Evolutionary conservation across 2,329 filamentous ascomycete genomes (phyloP), one percentile per base, ranked within the genome.

Genomic region (Claviceps digitariae): DNA sequence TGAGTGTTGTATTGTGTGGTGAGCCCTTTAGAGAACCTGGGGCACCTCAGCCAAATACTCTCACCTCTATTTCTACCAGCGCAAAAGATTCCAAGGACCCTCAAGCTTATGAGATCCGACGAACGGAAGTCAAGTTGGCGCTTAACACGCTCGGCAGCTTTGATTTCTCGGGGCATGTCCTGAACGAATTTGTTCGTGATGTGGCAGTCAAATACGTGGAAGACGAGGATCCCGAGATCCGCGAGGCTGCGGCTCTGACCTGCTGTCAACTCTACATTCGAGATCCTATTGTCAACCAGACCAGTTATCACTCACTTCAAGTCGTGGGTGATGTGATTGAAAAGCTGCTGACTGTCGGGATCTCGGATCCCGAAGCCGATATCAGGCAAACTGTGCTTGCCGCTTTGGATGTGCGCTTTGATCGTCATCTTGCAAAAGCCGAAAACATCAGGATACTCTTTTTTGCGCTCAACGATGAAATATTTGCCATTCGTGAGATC

Each of bases 171-270:
- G 84, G 88, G 2, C 90, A 97, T 63, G 86, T 96, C 17, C 73
- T 99, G 17, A 99, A 99, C 62, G 94, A 99, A 66, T 99, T 99
- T 61, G 93, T 98, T 29, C 87, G 93, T 25, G 93, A 99, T 65
- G 93, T 98, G 50, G 93, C 94, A 4, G 94, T 98, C 64, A 93
- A 91, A 66, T 99, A 96, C 62, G 91, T 98, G 44, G 91, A 98
- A 61, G 93, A 95, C 58, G 91, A 97, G 60, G 94, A 95, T 61
- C 79, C 89, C 0, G 87, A 94, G 58, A 96, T 95, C 50, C 83
- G 93, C 55, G 91, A 95, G 68, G 93, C 93, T 17, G 91, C 93
- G 2, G 90, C 93, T 17, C 75, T 99, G 56, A 99, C 94, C 5
- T 97, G 93, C 69, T 99, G 94, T 64, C 94, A 99, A 67, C 80